Percentiles rank a stretch among this genome's conserved stretches.
phyloP scores from a whole-genome alignment of 2,329 filamentous ascomycete genomes.

The Myotisia sp. region DNA sequence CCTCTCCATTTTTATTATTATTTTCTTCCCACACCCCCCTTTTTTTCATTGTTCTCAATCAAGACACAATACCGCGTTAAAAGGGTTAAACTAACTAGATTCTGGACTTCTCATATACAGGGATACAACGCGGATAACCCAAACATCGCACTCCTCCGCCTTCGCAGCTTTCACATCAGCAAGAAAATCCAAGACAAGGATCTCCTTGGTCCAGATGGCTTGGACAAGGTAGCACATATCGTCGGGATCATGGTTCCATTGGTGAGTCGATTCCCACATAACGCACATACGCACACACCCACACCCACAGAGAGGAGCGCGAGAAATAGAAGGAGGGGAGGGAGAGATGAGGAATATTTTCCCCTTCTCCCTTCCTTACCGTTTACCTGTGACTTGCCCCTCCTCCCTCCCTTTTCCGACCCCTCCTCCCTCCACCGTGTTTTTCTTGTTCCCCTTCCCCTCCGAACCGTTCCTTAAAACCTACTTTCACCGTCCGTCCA shows the following conservation, averaged over 20 bases:
- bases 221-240: slow-evolving; percentile 51
- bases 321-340: no score
- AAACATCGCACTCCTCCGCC: slow-evolving; percentile 66
- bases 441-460: no score
- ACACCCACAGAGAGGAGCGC: no score
- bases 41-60: neutral
- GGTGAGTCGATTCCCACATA: slow-evolving; percentile 42
- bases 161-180: slow-evolving; percentile 64
- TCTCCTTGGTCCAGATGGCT: slow-evolving; percentile 46
- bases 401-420: no score
- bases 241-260: slow-evolving; percentile 60
- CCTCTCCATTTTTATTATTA: neutral
- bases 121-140: slow-evolving; percentile 60
- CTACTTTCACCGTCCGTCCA: no score
- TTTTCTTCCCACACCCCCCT: neutral
- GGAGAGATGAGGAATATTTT: no score
- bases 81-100: slow-evolving; percentile 1
- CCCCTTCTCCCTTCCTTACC: neutral
- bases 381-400: no score
- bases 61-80: slow-evolving; percentile 1
- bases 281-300: neutral
- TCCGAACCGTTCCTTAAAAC: no score
- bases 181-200: slow-evolving; percentile 52
- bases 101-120: slow-evolving; percentile 35
- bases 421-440: no score